Percentiles rank a stretch among this genome's conserved stretches.
Conservation (phyloP, 2,329 filamentous ascomycete genomes). For the Ophiocordyceps robertsii region DNA sequence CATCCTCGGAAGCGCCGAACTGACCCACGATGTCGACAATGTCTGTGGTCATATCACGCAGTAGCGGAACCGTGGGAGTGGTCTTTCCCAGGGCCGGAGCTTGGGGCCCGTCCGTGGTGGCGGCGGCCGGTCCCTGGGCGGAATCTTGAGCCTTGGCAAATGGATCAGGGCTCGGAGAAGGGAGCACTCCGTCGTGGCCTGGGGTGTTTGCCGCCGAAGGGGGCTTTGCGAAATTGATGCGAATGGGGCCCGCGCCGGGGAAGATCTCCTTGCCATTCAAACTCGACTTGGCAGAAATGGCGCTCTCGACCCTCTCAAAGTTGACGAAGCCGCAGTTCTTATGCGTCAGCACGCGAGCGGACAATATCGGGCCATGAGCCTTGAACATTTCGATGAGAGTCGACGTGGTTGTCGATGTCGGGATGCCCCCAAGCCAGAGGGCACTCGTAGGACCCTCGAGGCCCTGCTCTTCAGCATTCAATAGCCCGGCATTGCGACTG, state of each 20-base stretch:
- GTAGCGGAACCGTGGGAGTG: slow-evolving; percentile 54
- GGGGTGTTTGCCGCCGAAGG: slow-evolving; percentile 83
- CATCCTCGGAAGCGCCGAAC: slow-evolving; percentile 74
- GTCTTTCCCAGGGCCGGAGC: slow-evolving; percentile 17
- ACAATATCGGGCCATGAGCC: slow-evolving; percentile 81
- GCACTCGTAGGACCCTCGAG: slow-evolving; percentile 85
- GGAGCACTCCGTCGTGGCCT: slow-evolving; percentile 74
- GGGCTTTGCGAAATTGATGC: slow-evolving; percentile 96
- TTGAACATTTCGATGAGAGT: slow-evolving; percentile 93
- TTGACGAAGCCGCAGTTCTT: slow-evolving; percentile 99
- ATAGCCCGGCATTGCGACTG: slow-evolving; percentile 51
- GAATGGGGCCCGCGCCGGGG: slow-evolving; percentile 83
- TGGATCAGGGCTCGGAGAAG: slow-evolving; percentile 83
- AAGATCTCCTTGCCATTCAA: slow-evolving; percentile 98
- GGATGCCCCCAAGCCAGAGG: slow-evolving; percentile 94
- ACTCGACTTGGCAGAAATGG: slow-evolving; percentile 72
- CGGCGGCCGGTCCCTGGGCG: slow-evolving; percentile 15
- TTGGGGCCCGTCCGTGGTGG: slow-evolving; percentile 23
- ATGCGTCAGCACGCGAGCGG: slow-evolving; percentile 85
- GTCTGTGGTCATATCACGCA: slow-evolving; percentile 68
- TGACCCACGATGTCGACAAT: slow-evolving; percentile 78
- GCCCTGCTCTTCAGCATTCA: slow-evolving; percentile 63
- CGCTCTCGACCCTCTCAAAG: slow-evolving; percentile 83
- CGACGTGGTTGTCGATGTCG: slow-evolving; percentile 89
- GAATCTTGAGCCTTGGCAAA: slow-evolving; percentile 46